A percentile compares a stretch with the other conserved stretches of the same genome.
phyloP scores from a whole-genome alignment of 805 yeast species.

The Zygoascus bituminiphila region DNA sequence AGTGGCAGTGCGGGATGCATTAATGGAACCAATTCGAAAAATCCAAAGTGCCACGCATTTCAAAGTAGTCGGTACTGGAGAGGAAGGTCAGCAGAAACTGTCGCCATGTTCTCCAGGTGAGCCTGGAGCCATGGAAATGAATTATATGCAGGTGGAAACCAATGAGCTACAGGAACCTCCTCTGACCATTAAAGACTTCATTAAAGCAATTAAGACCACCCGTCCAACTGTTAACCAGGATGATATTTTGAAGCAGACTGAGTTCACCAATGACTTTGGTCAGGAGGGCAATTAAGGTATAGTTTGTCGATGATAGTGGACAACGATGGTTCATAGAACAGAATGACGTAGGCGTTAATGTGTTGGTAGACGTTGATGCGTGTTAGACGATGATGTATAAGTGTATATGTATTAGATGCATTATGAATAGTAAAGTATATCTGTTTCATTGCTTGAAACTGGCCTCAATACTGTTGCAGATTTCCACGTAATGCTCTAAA shows the following conservation, averaged over 20 bases:
- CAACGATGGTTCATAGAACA: neutral
- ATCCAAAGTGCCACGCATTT: conserved; percentile 96
- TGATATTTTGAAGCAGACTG: conserved; percentile 74
- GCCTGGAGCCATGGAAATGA: conserved; percentile 72
- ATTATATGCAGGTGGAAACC: conserved; percentile 86
- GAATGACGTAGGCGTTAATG: neutral
- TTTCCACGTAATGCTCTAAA: conserved; percentile 40
- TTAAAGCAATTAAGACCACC: conserved; percentile 82
- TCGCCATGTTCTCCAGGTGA: conserved; percentile 99
- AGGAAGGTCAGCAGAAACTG: conserved; percentile 34
- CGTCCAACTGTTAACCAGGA: conserved; percentile 89
- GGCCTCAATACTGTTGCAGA: conserved; percentile 52
- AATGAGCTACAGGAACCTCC: conserved; percentile 88
- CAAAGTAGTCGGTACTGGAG: conserved; percentile 35
- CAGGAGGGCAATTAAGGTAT: conserved; percentile 75
- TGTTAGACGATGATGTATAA: too few species aligned
- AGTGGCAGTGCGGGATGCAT: conserved; percentile 92
- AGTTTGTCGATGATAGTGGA: neutral
- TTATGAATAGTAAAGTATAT: neutral
- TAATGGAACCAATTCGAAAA: conserved; percentile 96
- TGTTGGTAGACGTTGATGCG: neutral
- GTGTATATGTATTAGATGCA: conserved; percentile 1
- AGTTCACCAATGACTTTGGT: conserved; percentile 91
- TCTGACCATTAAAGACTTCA: conserved; percentile 81
- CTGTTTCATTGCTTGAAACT: conserved; percentile 30